phyloP scores from a whole-genome alignment of 2,329 filamentous ascomycete genomes.

The Phialemonium atrogriseum region DNA sequence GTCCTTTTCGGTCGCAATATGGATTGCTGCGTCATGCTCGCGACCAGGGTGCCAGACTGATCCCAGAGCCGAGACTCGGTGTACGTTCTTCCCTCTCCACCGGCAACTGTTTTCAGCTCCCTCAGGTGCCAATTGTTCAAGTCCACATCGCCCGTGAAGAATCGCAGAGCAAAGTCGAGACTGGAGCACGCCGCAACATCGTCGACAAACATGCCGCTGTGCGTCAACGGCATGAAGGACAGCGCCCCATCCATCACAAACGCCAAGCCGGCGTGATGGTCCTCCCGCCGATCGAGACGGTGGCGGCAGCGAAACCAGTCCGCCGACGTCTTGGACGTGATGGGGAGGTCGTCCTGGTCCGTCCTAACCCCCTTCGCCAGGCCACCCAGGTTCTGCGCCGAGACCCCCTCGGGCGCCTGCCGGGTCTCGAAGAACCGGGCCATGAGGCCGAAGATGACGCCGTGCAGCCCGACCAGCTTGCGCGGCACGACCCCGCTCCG shows the following conservation, averaged over 20 bases:
- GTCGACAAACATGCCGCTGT: slow-evolving; percentile 32
- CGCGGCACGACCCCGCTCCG: slow-evolving; percentile 16
- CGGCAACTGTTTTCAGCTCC: slow-evolving; percentile 29
- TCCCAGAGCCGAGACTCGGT: slow-evolving; percentile 36
- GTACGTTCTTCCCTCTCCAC: slow-evolving; percentile 32
- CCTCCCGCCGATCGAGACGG: slow-evolving; percentile 13
- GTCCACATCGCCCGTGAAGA: slow-evolving; percentile 29
- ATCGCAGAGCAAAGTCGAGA: slow-evolving; percentile 40
- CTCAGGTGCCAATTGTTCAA: slow-evolving; percentile 32
- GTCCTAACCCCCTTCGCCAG: slow-evolving; percentile 23
- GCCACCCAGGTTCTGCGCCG: slow-evolving; percentile 34
- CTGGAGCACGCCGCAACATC: slow-evolving; percentile 34
- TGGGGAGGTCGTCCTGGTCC: slow-evolving; percentile 26
- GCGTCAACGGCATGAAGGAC: slow-evolving; percentile 33
- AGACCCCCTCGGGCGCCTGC: slow-evolving; percentile 29
- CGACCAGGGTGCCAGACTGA: slow-evolving; percentile 32
- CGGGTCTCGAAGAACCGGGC: slow-evolving; percentile 24
- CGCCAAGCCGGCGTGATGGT: slow-evolving; percentile 27
- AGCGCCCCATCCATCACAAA: slow-evolving; percentile 37
- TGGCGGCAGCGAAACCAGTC: slow-evolving; percentile 29
- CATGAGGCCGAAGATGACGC: slow-evolving; percentile 19
- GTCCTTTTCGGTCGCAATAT: too few species aligned
- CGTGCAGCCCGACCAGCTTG: slow-evolving; percentile 14
- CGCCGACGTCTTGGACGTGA: slow-evolving; percentile 27
- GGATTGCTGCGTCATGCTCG: slow-evolving; percentile 39